Conservation (phyloP, 2,329 filamentous ascomycete genomes). For the Aspergillus sp. region DNA sequence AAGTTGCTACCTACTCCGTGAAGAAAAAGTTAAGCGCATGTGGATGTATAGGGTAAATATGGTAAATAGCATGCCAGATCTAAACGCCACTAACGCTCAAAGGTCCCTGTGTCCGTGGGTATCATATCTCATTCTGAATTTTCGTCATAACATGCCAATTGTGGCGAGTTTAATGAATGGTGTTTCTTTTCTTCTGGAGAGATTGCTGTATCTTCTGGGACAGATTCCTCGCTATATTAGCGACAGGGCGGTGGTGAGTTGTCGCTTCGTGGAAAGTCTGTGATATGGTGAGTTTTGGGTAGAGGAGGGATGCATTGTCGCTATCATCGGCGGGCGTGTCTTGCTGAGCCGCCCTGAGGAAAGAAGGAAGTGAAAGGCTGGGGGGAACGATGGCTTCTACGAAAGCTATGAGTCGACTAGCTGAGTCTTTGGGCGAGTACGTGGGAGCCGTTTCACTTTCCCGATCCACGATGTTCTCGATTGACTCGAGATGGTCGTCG, state of each 20-base stretch:
- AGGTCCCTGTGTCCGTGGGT: neutral
- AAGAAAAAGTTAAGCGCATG: neutral
- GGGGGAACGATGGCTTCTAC: constrained; percentile 10
- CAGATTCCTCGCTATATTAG: constrained; percentile 25
- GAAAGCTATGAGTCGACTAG: constrained; percentile 3
- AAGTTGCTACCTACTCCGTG: neutral
- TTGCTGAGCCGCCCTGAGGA: constrained; percentile 1
- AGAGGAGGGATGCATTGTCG: neutral
- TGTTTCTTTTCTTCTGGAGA: constrained; percentile 17
- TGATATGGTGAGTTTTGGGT: constrained; percentile 3
- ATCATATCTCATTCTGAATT: neutral
- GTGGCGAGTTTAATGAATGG: neutral
- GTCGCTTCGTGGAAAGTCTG: constrained; percentile 25
- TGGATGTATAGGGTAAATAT: neutral
- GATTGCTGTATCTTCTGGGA: constrained; percentile 23
- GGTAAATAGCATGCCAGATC: neutral
- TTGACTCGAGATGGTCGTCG: constrained; percentile 37
- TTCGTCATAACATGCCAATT: neutral
- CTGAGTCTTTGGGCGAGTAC: neutral
- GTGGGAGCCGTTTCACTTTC: constrained; percentile 12
- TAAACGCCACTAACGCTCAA: neutral
- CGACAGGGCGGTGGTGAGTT: constrained; percentile 28
- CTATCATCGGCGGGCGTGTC: neutral
- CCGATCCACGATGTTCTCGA: constrained; percentile 29
- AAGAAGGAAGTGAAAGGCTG: constrained; percentile 1